Percentiles rank a stretch among this genome's conserved stretches.
These are phyloP conservation scores for Arxiozyma telluris DNA, from an alignment of 1,139 yeast genomes.

Conservation along the genomic window DNA sequence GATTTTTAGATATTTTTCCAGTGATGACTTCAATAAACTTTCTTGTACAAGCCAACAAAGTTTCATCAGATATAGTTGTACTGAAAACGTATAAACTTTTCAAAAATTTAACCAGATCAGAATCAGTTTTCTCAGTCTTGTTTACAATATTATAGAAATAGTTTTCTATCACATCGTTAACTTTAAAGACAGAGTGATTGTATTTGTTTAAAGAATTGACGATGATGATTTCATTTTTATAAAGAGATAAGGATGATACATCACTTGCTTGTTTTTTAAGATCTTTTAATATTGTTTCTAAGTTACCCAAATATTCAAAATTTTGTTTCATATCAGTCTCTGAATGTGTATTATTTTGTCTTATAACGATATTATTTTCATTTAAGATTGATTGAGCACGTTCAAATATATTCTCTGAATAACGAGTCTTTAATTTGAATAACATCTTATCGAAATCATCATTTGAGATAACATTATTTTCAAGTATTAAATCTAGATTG, in stretches of 20 bases:
- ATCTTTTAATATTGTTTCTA: slow-evolving; percentile 39
- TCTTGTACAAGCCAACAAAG: slow-evolving; percentile 12
- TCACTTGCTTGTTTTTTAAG: slow-evolving; percentile 52
- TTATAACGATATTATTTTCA: slow-evolving; percentile 19
- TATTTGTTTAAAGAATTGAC: slow-evolving; percentile 22
- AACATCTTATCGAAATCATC: slow-evolving; percentile 16
- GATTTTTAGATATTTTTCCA: slow-evolving; percentile 14
- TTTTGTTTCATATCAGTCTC: slow-evolving; percentile 8
- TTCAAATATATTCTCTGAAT: slow-evolving; percentile 17
- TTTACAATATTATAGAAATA: slow-evolving; percentile 20
- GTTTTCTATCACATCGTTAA: slow-evolving; percentile 21
- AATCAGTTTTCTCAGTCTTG: slow-evolving; percentile 8
- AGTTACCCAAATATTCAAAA: slow-evolving; percentile 23
- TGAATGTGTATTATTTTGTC: slow-evolving; percentile 8
- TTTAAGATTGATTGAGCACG: slow-evolving; percentile 21
- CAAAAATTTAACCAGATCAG: slow-evolving; percentile 19
- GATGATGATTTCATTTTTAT: slow-evolving; percentile 22
- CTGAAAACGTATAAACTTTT: slow-evolving; percentile 22
- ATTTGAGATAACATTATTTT: slow-evolving; percentile 7
- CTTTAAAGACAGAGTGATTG: slow-evolving; percentile 24
- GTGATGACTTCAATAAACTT: slow-evolving; percentile 19
- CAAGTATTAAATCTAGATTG: slow-evolving; percentile 13
- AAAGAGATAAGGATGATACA: slow-evolving; percentile 36
- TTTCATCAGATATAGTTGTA: slow-evolving; percentile 19
- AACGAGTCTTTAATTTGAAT: slow-evolving; percentile 20